Percentiles rank a stretch among this genome's conserved stretches.
phyloP scores from a whole-genome alignment of 257 asterid genomes.

The Cinchona pubescens region DNA sequence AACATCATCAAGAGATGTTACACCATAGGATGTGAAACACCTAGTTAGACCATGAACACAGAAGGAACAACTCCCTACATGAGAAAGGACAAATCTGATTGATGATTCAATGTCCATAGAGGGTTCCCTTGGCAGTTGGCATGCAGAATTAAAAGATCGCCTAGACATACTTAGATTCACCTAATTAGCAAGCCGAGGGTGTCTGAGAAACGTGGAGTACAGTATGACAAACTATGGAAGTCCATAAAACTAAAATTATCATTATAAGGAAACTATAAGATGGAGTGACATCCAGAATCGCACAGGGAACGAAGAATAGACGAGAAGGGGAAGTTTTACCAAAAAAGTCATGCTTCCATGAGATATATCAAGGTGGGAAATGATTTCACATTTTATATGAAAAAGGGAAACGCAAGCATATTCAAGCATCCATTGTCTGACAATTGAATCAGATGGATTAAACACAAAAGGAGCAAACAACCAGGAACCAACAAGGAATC shows the following conservation, averaged over 20 bases:
- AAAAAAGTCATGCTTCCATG: slow-evolving; percentile 58
- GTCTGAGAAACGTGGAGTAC: slow-evolving; percentile 51
- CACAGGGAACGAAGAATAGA: background rate
- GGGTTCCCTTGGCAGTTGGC: background rate
- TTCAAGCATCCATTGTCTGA: slow-evolving; percentile 98
- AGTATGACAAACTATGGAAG: slow-evolving; percentile 91
- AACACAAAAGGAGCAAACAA: slow-evolving; percentile 96
- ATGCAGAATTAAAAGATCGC: background rate
- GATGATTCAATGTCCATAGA: no score
- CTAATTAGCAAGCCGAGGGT: background rate
- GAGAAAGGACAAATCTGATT: background rate
- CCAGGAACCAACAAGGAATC: slow-evolving; percentile 97
- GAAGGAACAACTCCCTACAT: background rate
- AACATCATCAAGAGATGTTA: background rate
- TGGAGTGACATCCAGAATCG: slow-evolving; percentile 21
- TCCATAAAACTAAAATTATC: slow-evolving; percentile 70
- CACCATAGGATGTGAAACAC: background rate
- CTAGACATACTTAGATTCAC: background rate
- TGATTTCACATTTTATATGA: slow-evolving; percentile 89
- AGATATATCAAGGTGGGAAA: slow-evolving; percentile 84
- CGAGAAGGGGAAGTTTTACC: slow-evolving; percentile 37
- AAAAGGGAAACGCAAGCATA: slow-evolving; percentile 76
- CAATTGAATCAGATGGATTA: slow-evolving; percentile 97
- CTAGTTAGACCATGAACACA: background rate
- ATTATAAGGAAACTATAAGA: slow-evolving; percentile 20